Conservation (phyloP, 2,329 filamentous ascomycete species). For the Thelonectria discophora region DNA sequence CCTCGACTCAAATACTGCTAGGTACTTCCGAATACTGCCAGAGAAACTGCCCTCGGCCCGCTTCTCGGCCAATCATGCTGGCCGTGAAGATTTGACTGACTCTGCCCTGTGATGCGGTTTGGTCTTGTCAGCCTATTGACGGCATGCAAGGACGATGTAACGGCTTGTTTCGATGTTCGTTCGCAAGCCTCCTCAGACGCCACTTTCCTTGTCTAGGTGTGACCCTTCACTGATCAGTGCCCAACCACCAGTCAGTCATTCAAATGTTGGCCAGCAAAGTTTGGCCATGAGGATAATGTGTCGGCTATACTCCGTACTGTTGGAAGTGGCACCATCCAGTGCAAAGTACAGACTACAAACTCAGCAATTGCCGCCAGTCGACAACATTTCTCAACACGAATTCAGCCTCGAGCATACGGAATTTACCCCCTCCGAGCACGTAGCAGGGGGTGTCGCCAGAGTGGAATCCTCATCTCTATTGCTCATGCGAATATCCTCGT, state of each 20-base stretch:
- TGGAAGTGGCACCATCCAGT: slow-evolving; percentile 30
- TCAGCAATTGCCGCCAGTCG: slow-evolving; percentile 29
- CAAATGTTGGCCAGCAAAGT: slow-evolving; percentile 24
- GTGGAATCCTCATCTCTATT: background rate
- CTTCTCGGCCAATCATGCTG: slow-evolving; percentile 27
- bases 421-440: slow-evolving; percentile 23
- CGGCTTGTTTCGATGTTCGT: slow-evolving; percentile 25
- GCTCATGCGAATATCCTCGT: slow-evolving; percentile 7
- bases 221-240: slow-evolving; percentile 21
- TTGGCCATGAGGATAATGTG: slow-evolving; percentile 22
- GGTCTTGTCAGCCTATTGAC: slow-evolving; percentile 20
- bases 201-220: slow-evolving; percentile 20
- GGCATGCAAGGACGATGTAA: slow-evolving; percentile 22
- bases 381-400: slow-evolving; percentile 25
- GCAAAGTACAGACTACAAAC: slow-evolving; percentile 17
- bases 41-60: slow-evolving; percentile 28
- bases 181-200: slow-evolving; percentile 30
- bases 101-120: slow-evolving; percentile 17
- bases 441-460: slow-evolving; percentile 12
- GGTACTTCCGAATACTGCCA: slow-evolving; percentile 39
- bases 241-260: slow-evolving; percentile 26
- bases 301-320: slow-evolving; percentile 16
- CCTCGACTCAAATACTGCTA: slow-evolving; percentile 32
- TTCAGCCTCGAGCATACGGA: slow-evolving; percentile 23
- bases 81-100: slow-evolving; percentile 22